These are phyloP conservation scores for Populus simonii DNA, from an alignment of 345 rosid genomes.

Conservation along the genomic window DNA sequence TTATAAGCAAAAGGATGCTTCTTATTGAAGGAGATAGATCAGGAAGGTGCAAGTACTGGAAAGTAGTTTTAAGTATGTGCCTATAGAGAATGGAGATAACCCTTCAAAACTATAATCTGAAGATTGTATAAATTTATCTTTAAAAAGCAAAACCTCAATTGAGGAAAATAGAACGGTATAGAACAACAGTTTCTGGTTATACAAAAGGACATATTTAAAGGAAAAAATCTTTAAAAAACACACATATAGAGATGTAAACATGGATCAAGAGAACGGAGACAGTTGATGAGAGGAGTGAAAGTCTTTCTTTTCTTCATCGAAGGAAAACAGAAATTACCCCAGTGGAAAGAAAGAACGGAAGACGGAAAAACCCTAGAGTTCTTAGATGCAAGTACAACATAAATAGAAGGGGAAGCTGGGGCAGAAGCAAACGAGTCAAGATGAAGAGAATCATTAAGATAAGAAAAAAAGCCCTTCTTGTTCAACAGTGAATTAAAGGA, in stretches of 20 bases:
- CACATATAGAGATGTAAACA: background rate
- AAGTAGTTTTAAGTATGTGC: background rate
- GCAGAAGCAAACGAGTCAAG: background rate
- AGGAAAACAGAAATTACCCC: background rate
- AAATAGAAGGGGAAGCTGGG: background rate
- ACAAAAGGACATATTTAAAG: too few relatives aligned
- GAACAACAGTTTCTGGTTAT: too few relatives aligned
- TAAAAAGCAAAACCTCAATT: too few relatives aligned
- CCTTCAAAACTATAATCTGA: background rate
- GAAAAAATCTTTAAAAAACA: background rate
- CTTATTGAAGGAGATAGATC: background rate
- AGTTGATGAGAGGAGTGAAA: fast-evolving
- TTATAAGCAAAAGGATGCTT: background rate
- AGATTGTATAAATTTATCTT: background rate
- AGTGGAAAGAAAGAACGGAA: background rate
- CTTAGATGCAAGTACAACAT: fast-evolving
- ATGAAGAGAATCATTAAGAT: slow-evolving; percentile 8
- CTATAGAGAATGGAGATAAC: background rate
- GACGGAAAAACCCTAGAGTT: background rate
- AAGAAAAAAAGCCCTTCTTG: slow-evolving; percentile 4
- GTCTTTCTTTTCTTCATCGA: background rate
- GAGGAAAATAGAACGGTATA: too few relatives aligned
- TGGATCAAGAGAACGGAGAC: too few relatives aligned
- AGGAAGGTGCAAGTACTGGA: background rate
- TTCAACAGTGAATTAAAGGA: slow-evolving; percentile 34